Base-by-base conservation (phyloP, 1,139 yeast genomes). In the Diutina siamensis region DNA sequence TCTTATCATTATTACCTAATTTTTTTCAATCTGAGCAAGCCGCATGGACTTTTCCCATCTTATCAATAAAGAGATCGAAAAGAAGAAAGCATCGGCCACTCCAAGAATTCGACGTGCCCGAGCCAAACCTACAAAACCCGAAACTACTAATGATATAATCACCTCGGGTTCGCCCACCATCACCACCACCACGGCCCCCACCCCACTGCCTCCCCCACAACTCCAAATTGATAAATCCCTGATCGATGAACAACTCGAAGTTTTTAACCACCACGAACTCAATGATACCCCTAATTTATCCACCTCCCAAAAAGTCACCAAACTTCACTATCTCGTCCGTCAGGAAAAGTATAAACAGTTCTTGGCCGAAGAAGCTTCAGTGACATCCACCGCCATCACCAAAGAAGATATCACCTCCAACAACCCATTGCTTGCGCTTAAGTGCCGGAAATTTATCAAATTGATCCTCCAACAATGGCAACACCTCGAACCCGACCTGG, bases 391-490 rank as follows among this genome's bases (percentile, higher is more conserved):
- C n/a, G 51, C 53, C 4, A 63, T 74, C 12, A 52, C 52, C 3
- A 57, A 65, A 18, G 56, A 58, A 2, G 72, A 71, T 45, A 67
- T 76, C 18, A 54, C 63, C n/a, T 58, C 62, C 34, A 54, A 54
- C 12, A 53, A 58, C 35, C 55, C 53, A 2, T 62, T 63, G 47
- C 61, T 76, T 3, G 55, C 63, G n/a, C 52, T 64, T 42, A 73
- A 73, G 51, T 57, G 74, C 40, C 70, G 83, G 46, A 65, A 68
- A 18, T 74, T 68, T 51, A 62, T 80, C 46, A 80, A 78, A 53
- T 54, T 59, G 8, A 44, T 78, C 17, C 53, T 80, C 2, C 46
- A 52, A 1, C 54, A 62, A 46, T 79, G 85, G 86, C 72, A 49
- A 18, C n/a, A 46, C 33, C 32, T 36, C 7, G 45, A 35, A 18